These are phyloP conservation scores for Ophiosphaerella narmari DNA, from an alignment of 2,329 filamentous ascomycete species.

Conservation along the genomic window DNA sequence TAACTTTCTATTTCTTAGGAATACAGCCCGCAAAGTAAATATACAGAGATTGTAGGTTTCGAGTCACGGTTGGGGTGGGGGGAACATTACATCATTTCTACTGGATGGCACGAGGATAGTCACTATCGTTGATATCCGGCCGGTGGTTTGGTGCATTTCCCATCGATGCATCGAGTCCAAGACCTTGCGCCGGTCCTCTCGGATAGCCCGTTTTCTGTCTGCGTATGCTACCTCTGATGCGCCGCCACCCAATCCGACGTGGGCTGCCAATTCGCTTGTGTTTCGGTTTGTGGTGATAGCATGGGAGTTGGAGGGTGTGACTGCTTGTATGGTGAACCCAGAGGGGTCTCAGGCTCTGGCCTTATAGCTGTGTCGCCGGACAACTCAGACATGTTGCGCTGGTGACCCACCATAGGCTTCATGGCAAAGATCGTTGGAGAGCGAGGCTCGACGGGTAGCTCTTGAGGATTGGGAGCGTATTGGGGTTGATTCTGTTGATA, in stretches of 20 bases:
- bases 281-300: background rate
- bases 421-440: background rate
- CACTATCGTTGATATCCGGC: background rate
- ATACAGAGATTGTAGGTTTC: too few species aligned
- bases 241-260: background rate
- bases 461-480: conserved; percentile 9
- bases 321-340: background rate
- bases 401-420: background rate
- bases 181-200: background rate
- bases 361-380: conserved; percentile 8
- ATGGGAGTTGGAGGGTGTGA: background rate
- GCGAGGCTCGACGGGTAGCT: conserved; percentile 8
- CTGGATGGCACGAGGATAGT: too few species aligned
- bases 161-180: background rate
- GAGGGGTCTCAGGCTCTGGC: conserved; percentile 9
- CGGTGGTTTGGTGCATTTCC: background rate
- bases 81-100: too few species aligned
- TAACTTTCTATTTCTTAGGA: too few species aligned
- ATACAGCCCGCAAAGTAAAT: too few species aligned
- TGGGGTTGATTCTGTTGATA: conserved; percentile 1
- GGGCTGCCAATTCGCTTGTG: background rate
- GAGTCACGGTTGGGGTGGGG: too few species aligned
- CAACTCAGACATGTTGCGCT: conserved; percentile 6
- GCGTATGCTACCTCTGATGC: conserved; percentile 4
- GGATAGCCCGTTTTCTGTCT: background rate